Conservation (phyloP, 2,329 filamentous ascomycete species). For the Cytospora piceicola region DNA sequence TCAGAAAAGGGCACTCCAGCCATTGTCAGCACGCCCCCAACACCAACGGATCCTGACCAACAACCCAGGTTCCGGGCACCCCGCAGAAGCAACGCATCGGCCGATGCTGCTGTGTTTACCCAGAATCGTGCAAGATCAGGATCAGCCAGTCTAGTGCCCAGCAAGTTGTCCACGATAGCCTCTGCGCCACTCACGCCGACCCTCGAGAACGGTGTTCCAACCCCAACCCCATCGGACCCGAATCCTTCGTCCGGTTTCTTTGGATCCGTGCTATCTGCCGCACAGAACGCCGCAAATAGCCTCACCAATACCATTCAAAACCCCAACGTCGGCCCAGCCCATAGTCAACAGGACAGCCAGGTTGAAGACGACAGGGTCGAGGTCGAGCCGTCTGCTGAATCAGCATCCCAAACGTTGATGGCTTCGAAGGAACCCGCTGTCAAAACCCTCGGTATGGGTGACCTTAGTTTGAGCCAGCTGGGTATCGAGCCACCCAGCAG, state of each 20-base stretch:
- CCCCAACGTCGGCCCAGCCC: conserved; percentile 52
- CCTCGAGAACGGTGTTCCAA: conserved; percentile 63
- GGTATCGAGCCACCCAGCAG: conserved; percentile 70
- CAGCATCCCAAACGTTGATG: conserved; percentile 46
- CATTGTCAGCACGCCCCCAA: conserved; percentile 70
- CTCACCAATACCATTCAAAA: conserved; percentile 76
- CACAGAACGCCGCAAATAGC: conserved; percentile 85
- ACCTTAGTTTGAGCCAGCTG: conserved; percentile 86
- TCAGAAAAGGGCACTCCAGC: conserved; percentile 52
- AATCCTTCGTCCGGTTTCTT: conserved; percentile 73
- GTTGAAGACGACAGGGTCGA: conserved; percentile 44
- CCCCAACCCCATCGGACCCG: conserved; percentile 50
- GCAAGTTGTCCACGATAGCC: conserved; percentile 82
- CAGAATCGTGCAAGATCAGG: conserved; percentile 62
- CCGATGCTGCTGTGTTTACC: conserved; percentile 65
- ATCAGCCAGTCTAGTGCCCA: conserved; percentile 66
- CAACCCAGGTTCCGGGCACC: conserved; percentile 34
- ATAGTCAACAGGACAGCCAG: conserved; percentile 34
- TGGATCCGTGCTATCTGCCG: conserved; percentile 88
- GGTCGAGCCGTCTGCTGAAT: conserved; percentile 49
- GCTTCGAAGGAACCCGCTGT: conserved; percentile 74
- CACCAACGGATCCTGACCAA: conserved; percentile 54
- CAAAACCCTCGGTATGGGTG: conserved; percentile 85
- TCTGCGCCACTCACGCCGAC: conserved; percentile 76
- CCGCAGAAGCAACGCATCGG: conserved; percentile 33